Evolutionary conservation across 805 yeast species (phyloP).

Genomic region (Starmerella lactis-condensi): DNA sequence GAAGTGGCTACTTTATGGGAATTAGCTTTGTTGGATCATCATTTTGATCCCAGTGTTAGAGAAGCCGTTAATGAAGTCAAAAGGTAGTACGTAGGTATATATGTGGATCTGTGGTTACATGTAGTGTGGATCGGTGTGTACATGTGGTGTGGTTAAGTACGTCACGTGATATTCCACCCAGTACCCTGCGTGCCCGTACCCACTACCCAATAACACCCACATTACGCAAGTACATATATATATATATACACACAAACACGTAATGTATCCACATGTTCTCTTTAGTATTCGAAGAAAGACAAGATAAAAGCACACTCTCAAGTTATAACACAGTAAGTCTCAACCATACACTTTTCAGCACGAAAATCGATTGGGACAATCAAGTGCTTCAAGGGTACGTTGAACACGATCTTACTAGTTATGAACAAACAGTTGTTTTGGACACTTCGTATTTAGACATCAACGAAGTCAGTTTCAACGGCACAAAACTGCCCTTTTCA

Average conservation of each 20-base stretch:
- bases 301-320: conserved; percentile 44
- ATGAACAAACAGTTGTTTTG: conserved; percentile 28
- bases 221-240: too few relatives aligned
- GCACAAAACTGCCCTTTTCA: conserved; percentile 18
- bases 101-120: too few relatives aligned
- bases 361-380: conserved; percentile 37
- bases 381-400: conserved; percentile 40
- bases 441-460: conserved; percentile 53
- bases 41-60: conserved; percentile 66
- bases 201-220: too few relatives aligned
- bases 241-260: too few relatives aligned
- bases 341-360: conserved; percentile 32
- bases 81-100: too few relatives aligned
- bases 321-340: conserved; percentile 42
- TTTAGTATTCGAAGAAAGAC: too few relatives aligned
- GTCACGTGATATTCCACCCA: too few relatives aligned
- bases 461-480: conserved; percentile 29
- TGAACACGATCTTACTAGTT: conserved; percentile 26
- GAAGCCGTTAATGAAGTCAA: too few relatives aligned
- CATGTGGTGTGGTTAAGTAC: too few relatives aligned
- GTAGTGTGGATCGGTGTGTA: too few relatives aligned
- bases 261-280: too few relatives aligned
- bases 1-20: conserved; percentile 90
- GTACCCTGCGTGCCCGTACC: too few relatives aligned
- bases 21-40: conserved; percentile 53